phyloP scores from a whole-genome alignment of 1,284 basidiomycete genomes.

The Psilocybe mexicana region DNA sequence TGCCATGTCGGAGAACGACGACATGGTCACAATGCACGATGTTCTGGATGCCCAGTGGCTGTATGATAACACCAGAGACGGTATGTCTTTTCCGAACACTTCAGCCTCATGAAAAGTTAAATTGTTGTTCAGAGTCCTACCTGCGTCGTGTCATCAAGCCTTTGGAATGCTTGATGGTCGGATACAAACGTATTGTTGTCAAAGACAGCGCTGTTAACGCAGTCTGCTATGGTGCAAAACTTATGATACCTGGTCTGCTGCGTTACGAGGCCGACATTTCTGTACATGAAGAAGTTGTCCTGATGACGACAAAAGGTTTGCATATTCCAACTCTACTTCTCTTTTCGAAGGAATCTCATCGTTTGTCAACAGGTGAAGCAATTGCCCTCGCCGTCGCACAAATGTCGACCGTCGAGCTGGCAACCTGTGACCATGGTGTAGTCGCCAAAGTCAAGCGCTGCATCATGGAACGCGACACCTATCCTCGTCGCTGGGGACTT shows the following conservation, averaged over 20 bases:
- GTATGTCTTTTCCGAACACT: slow-evolving; percentile 42
- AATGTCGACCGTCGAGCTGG: slow-evolving; percentile 98
- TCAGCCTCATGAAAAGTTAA: slow-evolving; percentile 9
- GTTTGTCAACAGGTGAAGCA: slow-evolving; percentile 70
- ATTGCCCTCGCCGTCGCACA: slow-evolving; percentile 97
- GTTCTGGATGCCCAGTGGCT: slow-evolving; percentile 99
- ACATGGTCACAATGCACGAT: slow-evolving; percentile 99
- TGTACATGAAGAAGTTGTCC: slow-evolving; percentile 94
- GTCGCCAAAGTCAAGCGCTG: slow-evolving; percentile 99
- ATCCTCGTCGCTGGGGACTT: slow-evolving; percentile 97
- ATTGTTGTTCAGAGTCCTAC: slow-evolving; percentile 78
- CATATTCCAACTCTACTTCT: neutral
- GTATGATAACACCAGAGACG: slow-evolving; percentile 99
- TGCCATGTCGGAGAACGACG: slow-evolving; percentile 96
- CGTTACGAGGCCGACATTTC: slow-evolving; percentile 97
- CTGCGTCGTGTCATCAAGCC: slow-evolving; percentile 94
- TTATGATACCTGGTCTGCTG: slow-evolving; percentile 98
- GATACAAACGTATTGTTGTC: slow-evolving; percentile 99
- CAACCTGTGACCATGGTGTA: slow-evolving; percentile 98
- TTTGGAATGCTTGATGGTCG: slow-evolving; percentile 90
- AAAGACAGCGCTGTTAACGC: slow-evolving; percentile 99
- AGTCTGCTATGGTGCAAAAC: slow-evolving; percentile 98
- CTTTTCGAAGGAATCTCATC: slow-evolving; percentile 12
- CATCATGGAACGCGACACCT: slow-evolving; percentile 99
- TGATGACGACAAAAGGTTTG: slow-evolving; percentile 98